phyloP scores from a whole-genome alignment of 148 eudicot species.

The Nyssa sinensis region DNA sequence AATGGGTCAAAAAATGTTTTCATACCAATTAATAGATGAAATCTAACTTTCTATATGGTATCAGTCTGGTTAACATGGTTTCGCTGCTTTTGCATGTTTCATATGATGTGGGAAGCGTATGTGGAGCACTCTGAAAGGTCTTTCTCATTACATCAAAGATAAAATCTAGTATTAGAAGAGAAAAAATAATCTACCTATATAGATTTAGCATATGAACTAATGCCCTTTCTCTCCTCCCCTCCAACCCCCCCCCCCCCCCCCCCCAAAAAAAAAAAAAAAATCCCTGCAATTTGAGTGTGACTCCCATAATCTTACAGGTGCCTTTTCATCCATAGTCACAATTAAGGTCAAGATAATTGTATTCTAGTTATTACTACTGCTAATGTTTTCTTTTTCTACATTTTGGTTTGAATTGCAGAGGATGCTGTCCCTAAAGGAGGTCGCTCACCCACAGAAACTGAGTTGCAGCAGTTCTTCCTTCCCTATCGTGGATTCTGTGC shows the following conservation, averaged over 20 bases:
- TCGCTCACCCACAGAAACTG: conserved; percentile 40
- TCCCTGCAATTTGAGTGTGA: not conserved
- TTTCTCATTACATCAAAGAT: too few species aligned
- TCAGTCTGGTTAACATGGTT: too few species aligned
- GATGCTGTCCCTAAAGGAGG: conserved; percentile 30
- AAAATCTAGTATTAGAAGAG: too few species aligned
- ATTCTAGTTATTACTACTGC: not conserved
- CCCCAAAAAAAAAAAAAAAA: too few species aligned
- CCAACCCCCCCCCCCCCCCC: too few species aligned
- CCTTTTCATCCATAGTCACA: not conserved
- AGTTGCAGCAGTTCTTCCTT: conserved; percentile 63
- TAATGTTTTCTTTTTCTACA: not conserved
- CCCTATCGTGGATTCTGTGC: conserved; percentile 76
- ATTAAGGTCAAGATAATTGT: not conserved
- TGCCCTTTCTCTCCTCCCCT: too few species aligned
- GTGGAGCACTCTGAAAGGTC: too few species aligned
- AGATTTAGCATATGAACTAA: not conserved
- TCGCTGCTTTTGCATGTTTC: too few species aligned
- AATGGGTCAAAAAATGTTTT: not conserved
- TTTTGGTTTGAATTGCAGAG: conserved; percentile 28
- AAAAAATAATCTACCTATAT: not conserved
- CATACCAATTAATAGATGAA: not conserved
- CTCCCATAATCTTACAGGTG: not conserved
- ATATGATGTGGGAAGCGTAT: too few species aligned
- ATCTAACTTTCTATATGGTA: not conserved